Base-by-base conservation (phyloP, 2,329 filamentous ascomycete genomes). In the Leptographium lundbergii region DNA sequence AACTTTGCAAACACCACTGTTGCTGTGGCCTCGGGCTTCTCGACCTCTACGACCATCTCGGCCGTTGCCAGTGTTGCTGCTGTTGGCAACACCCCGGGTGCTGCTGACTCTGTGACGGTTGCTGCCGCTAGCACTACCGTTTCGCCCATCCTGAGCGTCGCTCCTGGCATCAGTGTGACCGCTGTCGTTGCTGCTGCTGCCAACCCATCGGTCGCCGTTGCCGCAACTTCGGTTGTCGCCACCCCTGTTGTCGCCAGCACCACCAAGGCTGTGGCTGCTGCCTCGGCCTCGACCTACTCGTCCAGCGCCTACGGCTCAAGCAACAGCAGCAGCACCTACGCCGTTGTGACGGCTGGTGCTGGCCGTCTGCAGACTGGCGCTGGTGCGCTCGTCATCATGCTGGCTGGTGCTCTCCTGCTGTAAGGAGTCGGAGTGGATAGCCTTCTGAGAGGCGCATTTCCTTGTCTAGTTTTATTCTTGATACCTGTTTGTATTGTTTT, bases 301-400 rank as follows among this genome's bases (percentile, higher is more conserved):
- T n/a, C 42, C 2, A 39, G 36, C 36, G 7, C 36, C 7, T 11
- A 45, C 39, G 39, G 42, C 17, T 24, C 19, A 14, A 32, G 54
- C 36, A 25, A 2, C 54, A 10, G 7, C 54, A 47, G 5, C 36
- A 32, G 36, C 36, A 19, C 10, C 54, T 47, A 45, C 34, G 24
- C 59, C 48, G 47, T 54, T 17, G 62, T 63, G 54, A 63, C 62
- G 7, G 62, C 62, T 24, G 62, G 57, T 22, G 62, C 61, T 13
- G 51, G 22, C 39, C 55, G 24, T 17, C 4, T 57, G 36, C 48
- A 54, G 52, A 53, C 32, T 24, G 25, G 45, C 19, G 51, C 27
- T 3, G 54, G 48, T 24, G 60, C 32, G 5, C 5, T 59, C 17
- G 50, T 61, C 51, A 60, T 57, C 39, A 3, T 59, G 42, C 52